A percentile compares a stretch with the other conserved stretches of the same genome.
These are phyloP conservation scores for Rhizopogon vesiculosus DNA, from an alignment of 768 basidiomycete genomes.

Conservation along the genomic window DNA sequence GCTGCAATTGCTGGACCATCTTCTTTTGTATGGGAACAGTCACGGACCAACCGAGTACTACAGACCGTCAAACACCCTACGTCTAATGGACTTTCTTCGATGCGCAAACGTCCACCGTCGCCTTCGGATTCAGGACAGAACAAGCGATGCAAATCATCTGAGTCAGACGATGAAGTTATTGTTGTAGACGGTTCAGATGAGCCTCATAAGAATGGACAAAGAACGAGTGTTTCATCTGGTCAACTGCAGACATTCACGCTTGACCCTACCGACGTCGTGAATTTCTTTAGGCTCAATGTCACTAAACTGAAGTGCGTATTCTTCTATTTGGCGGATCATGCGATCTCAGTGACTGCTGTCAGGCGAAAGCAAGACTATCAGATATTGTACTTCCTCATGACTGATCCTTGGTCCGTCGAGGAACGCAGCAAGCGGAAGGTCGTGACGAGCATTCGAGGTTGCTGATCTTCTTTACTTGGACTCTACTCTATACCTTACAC, in stretches of 20 bases:
- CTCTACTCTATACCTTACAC: too few relatives aligned
- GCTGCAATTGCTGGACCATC: slow-evolving; percentile 13
- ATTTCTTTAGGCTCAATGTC: slow-evolving; percentile 45
- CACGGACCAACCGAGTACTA: slow-evolving; percentile 9
- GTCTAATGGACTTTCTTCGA: slow-evolving; percentile 1
- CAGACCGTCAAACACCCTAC: slow-evolving; percentile 5
- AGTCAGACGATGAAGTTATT: slow-evolving; percentile 24
- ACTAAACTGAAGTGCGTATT: slow-evolving; percentile 39
- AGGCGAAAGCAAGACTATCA: slow-evolving; percentile 59
- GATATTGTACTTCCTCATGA: slow-evolving; percentile 78
- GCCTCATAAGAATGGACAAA: slow-evolving; percentile 2
- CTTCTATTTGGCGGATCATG: neutral
- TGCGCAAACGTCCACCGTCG: slow-evolving; percentile 18
- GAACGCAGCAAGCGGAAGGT: slow-evolving; percentile 47
- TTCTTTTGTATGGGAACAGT: slow-evolving; percentile 4
- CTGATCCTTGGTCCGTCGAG: slow-evolving; percentile 48
- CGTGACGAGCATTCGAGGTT: slow-evolving; percentile 45
- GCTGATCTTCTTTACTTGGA: slow-evolving; percentile 7
- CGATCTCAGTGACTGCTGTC: neutral
- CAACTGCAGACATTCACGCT: slow-evolving; percentile 9
- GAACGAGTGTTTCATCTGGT: neutral
- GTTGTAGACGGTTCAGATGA: slow-evolving; percentile 16
- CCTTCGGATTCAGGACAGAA: slow-evolving; percentile 25
- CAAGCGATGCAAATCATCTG: slow-evolving; percentile 9
- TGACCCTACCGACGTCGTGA: slow-evolving; percentile 32